Evolutionary conservation across 805 yeast species (phyloP), one percentile per base, ranked within the genome.

Genomic region (Huiozyma sinensis): DNA sequence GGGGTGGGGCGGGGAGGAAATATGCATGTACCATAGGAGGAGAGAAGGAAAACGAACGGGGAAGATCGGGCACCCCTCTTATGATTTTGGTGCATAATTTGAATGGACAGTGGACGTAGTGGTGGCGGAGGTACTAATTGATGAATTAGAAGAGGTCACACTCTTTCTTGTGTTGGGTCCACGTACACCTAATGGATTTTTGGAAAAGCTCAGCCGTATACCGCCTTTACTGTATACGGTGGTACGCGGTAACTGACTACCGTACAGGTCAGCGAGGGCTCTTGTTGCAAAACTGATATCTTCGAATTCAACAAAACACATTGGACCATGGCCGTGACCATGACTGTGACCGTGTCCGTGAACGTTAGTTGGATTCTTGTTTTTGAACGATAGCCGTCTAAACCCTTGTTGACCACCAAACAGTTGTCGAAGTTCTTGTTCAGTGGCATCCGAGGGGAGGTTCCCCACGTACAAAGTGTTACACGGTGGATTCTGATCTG

Each of bases 251-350:
- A 90, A 71, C 5, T 90, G 85, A 48, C 89, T 72, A 9, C 97
- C 97, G 59, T 89, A 90, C 42, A 89, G 68, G 63, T 88, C 95
- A 31, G 94, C 94, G 48, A 89, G 70, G 0, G 97, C 95, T 52
- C 84, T 72, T 2, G 97, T 86, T 1, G 97, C 97, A 63, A 77
- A 82, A 1, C 82, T 79, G 43, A 89, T 94, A 59, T 88, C 95
- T 54, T 90, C 97, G 67, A 89, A 89, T 68, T 89, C 97, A 41
- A 89, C 97, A 70, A 89, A 89, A 64, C 97, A 89, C 97, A 89
- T 89, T 41, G 97, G 97, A 5, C 97, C 97, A 65, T 83, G 90
- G 7, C 65, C 64, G 51, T 48, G 48, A n/a, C 47, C 46, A 17
- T 17, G 24, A 11, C n/a, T 31, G 27, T 70, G 72, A 44, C 67